Percentiles rank a stretch among this genome's conserved stretches.
These are phyloP conservation scores for Eutrema japonicum DNA, from an alignment of 345 rosid genomes.

Conservation along the genomic window DNA sequence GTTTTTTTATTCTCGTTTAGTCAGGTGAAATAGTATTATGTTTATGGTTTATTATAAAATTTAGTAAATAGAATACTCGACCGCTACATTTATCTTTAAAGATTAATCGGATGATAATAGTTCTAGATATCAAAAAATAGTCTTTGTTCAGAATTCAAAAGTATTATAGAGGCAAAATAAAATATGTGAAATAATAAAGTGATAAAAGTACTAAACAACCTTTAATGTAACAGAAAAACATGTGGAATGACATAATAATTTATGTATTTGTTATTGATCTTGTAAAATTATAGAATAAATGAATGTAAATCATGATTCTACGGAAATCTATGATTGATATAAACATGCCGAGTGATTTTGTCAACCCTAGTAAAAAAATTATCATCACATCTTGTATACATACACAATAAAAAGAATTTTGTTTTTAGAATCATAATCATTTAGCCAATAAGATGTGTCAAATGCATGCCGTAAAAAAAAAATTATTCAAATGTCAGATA, in stretches of 20 bases:
- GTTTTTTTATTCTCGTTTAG: too few relatives aligned
- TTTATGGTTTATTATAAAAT: too few relatives aligned
- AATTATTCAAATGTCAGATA: background rate
- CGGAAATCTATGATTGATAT: constrained; percentile 31
- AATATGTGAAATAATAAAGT: background rate
- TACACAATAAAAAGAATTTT: background rate
- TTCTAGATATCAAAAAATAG: too few relatives aligned
- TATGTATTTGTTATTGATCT: background rate
- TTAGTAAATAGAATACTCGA: too few relatives aligned
- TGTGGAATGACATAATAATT: constrained; percentile 3
- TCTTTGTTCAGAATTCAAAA: background rate
- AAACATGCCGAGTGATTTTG: constrained; percentile 43
- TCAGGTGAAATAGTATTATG: too few relatives aligned
- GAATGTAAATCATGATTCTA: constrained; percentile 25
- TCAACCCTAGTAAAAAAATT: constrained; percentile 30
- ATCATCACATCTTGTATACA: constrained; percentile 26
- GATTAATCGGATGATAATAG: too few relatives aligned
- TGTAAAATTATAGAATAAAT: constrained; percentile 13
- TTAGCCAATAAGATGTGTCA: constrained; percentile 8
- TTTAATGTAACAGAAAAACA: background rate
- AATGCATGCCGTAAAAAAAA: background rate
- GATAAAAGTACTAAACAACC: background rate
- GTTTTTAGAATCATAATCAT: background rate
- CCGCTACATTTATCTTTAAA: too few relatives aligned
- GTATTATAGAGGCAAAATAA: too few relatives aligned